These are phyloP conservation scores for Candida krabiensis DNA, from an alignment of 805 yeast genomes.

Conservation along the genomic window DNA sequence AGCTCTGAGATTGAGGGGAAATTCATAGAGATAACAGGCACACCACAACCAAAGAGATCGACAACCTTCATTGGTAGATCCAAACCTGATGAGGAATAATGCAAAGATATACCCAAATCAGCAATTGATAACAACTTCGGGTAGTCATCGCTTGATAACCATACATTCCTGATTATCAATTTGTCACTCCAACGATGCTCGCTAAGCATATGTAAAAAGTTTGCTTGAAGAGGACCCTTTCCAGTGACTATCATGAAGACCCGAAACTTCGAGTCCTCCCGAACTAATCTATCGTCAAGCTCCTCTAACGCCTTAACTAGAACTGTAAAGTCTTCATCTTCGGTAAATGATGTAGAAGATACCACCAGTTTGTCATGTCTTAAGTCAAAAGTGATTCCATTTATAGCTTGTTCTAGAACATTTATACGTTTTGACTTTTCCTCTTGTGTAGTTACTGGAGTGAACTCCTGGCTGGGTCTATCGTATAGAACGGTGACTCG, in stretches of 20 bases:
- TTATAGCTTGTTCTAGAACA: constrained; percentile 35
- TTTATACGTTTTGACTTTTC: constrained; percentile 34
- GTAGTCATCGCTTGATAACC: constrained; percentile 80
- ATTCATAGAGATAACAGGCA: constrained; percentile 80
- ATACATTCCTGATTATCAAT: constrained; percentile 60
- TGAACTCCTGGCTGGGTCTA: constrained; percentile 73
- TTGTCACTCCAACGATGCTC: constrained; percentile 39
- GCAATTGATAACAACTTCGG: constrained; percentile 74
- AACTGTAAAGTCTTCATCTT: constrained; percentile 84
- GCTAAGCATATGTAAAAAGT: constrained; percentile 34
- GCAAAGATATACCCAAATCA: constrained; percentile 87
- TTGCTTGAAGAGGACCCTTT: constrained; percentile 77
- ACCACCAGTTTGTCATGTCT: constrained; percentile 62
- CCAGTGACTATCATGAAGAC: constrained; percentile 88
- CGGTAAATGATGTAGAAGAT: constrained; percentile 91
- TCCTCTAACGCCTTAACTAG: constrained; percentile 65
- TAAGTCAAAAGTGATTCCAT: constrained; percentile 18
- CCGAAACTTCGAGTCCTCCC: constrained; percentile 38
- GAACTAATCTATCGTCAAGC: constrained; percentile 45
- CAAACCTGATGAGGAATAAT: constrained; percentile 86
- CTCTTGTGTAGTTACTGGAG: constrained; percentile 42
- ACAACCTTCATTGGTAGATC: constrained; percentile 97
- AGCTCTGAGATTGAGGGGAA: constrained; percentile 81
- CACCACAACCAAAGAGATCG: constrained; percentile 94
- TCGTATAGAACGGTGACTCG: constrained; percentile 74